Conservation (phyloP, 2,329 filamentous ascomycete genomes). For the Fusarium torulosum region DNA sequence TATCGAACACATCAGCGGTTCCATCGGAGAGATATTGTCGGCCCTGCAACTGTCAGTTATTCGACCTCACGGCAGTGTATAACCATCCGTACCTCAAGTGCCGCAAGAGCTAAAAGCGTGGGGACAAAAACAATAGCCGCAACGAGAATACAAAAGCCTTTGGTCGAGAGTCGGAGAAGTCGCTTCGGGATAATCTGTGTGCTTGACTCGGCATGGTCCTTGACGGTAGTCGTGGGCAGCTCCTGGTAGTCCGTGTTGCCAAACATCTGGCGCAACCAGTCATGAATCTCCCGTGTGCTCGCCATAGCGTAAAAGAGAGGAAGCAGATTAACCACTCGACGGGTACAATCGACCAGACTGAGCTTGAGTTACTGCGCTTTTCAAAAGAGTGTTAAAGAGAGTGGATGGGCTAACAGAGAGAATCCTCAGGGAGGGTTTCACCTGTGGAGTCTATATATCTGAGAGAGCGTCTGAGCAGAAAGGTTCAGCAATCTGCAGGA, state of each 20-base stretch:
- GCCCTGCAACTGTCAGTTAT: neutral
- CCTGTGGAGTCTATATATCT: constrained; percentile 14
- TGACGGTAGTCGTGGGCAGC: constrained; percentile 19
- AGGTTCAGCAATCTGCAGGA: neutral
- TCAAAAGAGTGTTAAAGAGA: constrained; percentile 11
- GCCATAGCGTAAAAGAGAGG: constrained; percentile 17
- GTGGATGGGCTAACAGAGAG: constrained; percentile 7
- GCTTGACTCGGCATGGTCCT: constrained; percentile 18
- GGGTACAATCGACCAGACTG: constrained; percentile 6
- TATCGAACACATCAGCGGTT: constrained; percentile 26
- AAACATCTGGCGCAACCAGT: constrained; percentile 32
- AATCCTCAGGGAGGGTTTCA: neutral
- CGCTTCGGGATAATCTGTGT: constrained; percentile 14
- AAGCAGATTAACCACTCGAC: constrained; percentile 13
- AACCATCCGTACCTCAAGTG: constrained; percentile 12
- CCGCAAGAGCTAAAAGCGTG: constrained; percentile 22
- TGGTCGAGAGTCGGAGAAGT: constrained; percentile 10
- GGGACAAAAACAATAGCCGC: constrained; percentile 18
- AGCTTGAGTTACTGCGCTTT: neutral
- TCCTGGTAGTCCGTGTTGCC: constrained; percentile 20
- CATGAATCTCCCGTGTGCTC: neutral
- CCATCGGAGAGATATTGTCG: constrained; percentile 32
- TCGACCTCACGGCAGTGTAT: too few relatives aligned
- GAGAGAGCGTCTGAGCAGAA: neutral
- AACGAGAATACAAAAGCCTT: constrained; percentile 10